These are phyloP conservation scores for Mycena chlorophos DNA, from an alignment of 768 basidiomycete genomes.

Conservation along the genomic window DNA sequence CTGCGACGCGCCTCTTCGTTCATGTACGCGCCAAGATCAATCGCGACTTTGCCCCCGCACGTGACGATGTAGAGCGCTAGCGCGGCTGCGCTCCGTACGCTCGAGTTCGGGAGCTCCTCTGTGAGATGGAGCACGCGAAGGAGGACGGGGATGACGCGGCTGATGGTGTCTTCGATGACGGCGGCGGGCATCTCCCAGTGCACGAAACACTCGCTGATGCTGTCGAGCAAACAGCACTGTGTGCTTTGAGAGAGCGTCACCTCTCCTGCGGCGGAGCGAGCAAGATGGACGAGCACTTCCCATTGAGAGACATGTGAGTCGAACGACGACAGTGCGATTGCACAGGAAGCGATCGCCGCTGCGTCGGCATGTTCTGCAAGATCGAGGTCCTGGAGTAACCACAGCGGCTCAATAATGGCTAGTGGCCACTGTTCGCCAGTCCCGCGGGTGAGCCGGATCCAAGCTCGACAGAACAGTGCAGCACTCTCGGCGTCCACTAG, in stretches of 20 bases:
- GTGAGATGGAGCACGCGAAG: slow-evolving; percentile 34
- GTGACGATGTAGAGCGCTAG: slow-evolving; percentile 35
- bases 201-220: slow-evolving; percentile 37
- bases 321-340: slow-evolving; percentile 36
- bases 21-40: slow-evolving; percentile 28
- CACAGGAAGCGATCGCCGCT: slow-evolving; percentile 38
- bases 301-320: slow-evolving; percentile 37
- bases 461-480: slow-evolving; percentile 41
- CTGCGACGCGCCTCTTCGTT: slow-evolving; percentile 31
- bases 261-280: slow-evolving; percentile 32
- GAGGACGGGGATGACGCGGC: slow-evolving; percentile 36
- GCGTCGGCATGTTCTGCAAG: slow-evolving; percentile 30
- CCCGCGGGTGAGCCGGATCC: slow-evolving; percentile 41
- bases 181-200: slow-evolving; percentile 40
- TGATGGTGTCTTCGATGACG: slow-evolving; percentile 36
- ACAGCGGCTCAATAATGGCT: slow-evolving; percentile 35
- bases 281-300: slow-evolving; percentile 36
- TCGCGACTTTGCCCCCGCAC: slow-evolving; percentile 16
- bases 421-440: slow-evolving; percentile 37
- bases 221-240: slow-evolving; percentile 40
- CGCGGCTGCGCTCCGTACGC: slow-evolving; percentile 32
- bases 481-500: slow-evolving; percentile 35
- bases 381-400: slow-evolving; percentile 33
- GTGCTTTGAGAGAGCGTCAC: slow-evolving; percentile 32
- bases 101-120: slow-evolving; percentile 30